A percentile compares a stretch with the other conserved stretches of the same genome.
Evolutionary conservation across 441 rosid genomes (phyloP).

Genomic region (Eutrema salsugineum): DNA sequence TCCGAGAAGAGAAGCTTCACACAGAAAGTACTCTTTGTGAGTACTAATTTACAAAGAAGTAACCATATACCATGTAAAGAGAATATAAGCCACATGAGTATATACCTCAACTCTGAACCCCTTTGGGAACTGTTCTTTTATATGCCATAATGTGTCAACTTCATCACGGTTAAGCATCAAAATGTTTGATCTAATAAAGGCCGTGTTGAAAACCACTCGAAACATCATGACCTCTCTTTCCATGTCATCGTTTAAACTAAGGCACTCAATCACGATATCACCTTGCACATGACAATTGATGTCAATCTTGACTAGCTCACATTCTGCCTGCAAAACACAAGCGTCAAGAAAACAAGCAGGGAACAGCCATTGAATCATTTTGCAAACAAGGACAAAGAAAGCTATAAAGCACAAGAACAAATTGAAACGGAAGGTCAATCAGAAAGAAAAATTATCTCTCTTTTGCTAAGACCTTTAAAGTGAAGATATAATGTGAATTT

Average conservation of each 20-base stretch:
- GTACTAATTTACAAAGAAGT: slow-evolving; percentile 9
- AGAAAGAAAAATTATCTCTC: neutral
- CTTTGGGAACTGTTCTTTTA: slow-evolving; percentile 77
- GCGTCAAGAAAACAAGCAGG: slow-evolving; percentile 10
- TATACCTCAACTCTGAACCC: slow-evolving; percentile 92
- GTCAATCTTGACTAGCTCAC: slow-evolving; percentile 84
- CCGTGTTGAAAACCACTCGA: slow-evolving; percentile 84
- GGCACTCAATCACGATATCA: slow-evolving; percentile 88
- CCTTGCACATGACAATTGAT: slow-evolving; percentile 87
- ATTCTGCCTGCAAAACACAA: slow-evolving; percentile 62
- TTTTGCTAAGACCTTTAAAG: neutral
- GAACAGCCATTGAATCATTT: neutral
- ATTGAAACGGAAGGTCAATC: neutral
- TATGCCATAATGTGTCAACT: slow-evolving; percentile 82
- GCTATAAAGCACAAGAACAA: neutral
- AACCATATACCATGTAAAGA: slow-evolving; percentile 12
- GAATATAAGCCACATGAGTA: neutral
- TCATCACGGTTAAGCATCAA: slow-evolving; percentile 93
- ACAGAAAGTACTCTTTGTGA: slow-evolving; percentile 37
- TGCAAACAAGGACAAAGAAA: neutral
- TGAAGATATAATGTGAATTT: neutral
- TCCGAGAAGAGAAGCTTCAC: slow-evolving; percentile 94
- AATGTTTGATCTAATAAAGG: slow-evolving; percentile 91
- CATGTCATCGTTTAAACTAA: slow-evolving; percentile 75
- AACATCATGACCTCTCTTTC: slow-evolving; percentile 79